phyloP scores from a whole-genome alignment of 2,329 filamentous ascomycete genomes.

The Fusarium pseudocircinatum region DNA sequence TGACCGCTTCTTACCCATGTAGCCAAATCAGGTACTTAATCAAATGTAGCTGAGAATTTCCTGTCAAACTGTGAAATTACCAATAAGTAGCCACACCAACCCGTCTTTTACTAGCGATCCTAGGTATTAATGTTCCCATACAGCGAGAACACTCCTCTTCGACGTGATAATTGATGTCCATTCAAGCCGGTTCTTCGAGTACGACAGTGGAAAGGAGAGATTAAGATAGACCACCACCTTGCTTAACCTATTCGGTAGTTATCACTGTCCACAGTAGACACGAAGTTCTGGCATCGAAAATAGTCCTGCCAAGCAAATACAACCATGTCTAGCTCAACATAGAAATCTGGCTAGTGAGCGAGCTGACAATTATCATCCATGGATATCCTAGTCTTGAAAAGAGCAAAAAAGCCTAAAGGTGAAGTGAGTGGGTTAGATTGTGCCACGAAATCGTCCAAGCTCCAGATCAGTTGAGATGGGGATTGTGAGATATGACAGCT shows the following conservation, averaged over 20 bases:
- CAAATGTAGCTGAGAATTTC: too few relatives aligned
- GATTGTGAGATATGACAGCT: background rate
- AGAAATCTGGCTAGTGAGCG: background rate
- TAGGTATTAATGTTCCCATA: background rate
- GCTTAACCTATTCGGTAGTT: background rate
- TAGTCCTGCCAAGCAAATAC: background rate
- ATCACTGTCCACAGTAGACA: background rate
- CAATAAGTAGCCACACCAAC: background rate
- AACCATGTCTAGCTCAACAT: slow-evolving; percentile 3
- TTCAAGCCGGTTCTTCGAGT: background rate
- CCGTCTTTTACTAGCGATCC: background rate
- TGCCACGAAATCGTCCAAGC: background rate
- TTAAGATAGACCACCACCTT: background rate
- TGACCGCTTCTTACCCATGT: background rate
- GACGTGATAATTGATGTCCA: background rate
- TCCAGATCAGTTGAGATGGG: background rate
- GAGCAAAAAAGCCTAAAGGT: background rate
- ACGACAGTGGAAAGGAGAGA: too few relatives aligned
- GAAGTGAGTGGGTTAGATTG: background rate
- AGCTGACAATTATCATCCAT: background rate
- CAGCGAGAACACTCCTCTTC: background rate
- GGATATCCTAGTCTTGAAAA: background rate
- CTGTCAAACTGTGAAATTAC: background rate
- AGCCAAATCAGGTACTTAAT: background rate
- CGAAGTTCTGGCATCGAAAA: background rate